Evolutionary conservation across 345 rosid genomes (phyloP), one percentile per base, ranked within the genome.

Genomic region (Sonneratia alba): DNA sequence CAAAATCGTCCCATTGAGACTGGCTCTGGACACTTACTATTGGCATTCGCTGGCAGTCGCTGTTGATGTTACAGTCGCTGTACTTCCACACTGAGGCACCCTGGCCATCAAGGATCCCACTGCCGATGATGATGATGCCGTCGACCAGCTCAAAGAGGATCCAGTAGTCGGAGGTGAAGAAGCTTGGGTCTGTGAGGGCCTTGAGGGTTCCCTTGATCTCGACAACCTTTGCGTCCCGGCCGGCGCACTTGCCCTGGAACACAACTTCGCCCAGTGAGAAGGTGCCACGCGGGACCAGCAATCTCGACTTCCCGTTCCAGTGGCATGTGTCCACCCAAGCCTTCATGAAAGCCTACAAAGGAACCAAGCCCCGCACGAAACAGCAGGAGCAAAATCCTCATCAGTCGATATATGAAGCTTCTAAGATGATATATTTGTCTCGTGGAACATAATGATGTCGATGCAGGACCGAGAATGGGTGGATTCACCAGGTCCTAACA

Each of bases 21-120:
- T 42, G 45, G 45, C 6, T 4, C 6, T 1, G 45, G 10, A 47
- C 3, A 71, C 74, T 76, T 79, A 81, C 82, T 2, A 78, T 76
- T 1, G 86, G 83, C 71, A 82, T 40, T 12, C 78, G 78, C 1
- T 32, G 64, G 69, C 79, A 70, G 68, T 64, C 19, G 13, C 48
- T 48, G n/a, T 75, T 70, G 24, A 7, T 34, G 36, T 53, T 59
- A 3, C 64, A 72, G 37, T 75, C 76, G 38, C 71, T 72, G 76
- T 75, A 81, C 37, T 83, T 67, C 97, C 97, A 91, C 38, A 79
- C 82, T 0, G 76, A 43, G 21, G 76, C 37, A 22, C 97, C 97
- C 72, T 86, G 90, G 71, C 95, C 97, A 42, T 91, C 92, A 7
- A 89, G 51, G 18, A 77, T 78, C 62, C 97, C 95, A 11, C 77